Percentiles rank a stretch among this genome's conserved stretches.
Conservation (phyloP, 1,139 yeast species). For the Taphrina confusa region DNA sequence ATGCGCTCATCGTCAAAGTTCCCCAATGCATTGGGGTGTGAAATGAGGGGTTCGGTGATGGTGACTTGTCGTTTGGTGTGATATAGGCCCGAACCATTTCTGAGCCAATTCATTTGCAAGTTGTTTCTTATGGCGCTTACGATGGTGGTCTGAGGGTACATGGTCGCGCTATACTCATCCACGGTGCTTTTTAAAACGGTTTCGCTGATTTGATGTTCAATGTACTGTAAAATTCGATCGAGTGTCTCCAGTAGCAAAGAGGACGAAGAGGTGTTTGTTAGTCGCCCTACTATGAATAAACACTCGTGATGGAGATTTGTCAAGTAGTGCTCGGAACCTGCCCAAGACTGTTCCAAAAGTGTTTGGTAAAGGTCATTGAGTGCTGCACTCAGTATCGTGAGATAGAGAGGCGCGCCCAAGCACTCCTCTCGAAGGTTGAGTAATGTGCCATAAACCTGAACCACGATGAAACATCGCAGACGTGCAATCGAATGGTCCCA, state of each 20-base stretch:
- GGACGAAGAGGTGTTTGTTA: too few relatives aligned
- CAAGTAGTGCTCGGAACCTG: neutral
- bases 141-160: too few relatives aligned
- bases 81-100: neutral
- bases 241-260: too few relatives aligned
- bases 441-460: neutral
- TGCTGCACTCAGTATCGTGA: neutral
- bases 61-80: slow-evolving; percentile 5
- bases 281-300: neutral
- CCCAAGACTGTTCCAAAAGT: slow-evolving; percentile 3
- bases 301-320: neutral
- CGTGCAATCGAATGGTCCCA: neutral
- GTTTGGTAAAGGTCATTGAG: neutral
- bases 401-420: neutral
- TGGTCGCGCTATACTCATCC: too few relatives aligned
- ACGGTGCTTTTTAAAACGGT: too few relatives aligned
- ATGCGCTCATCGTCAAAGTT: neutral
- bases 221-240: too few relatives aligned
- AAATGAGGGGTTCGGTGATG: neutral
- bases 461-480: neutral
- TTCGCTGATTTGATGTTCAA: too few relatives aligned
- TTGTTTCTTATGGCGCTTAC: neutral
- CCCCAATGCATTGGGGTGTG: too few relatives aligned
- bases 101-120: neutral
- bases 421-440: neutral